Conservation (phyloP, 2,329 filamentous ascomycete species). For the Bipolaris gigantea region DNA sequence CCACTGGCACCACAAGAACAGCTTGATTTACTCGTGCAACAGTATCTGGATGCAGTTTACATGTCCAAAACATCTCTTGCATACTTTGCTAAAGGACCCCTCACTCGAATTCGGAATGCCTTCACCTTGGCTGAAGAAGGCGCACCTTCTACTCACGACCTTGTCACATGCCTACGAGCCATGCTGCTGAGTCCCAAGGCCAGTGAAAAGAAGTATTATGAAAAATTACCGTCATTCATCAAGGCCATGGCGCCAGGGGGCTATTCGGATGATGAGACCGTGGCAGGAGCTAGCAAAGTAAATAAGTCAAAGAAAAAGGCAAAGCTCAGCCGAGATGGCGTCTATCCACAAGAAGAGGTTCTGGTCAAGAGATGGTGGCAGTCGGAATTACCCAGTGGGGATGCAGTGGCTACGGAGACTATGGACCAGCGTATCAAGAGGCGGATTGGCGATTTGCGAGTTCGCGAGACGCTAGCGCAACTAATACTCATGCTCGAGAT, state of each 20-base stretch:
- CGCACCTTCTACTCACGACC: conserved; percentile 62
- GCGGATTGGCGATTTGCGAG: conserved; percentile 66
- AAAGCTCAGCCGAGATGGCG: conserved; percentile 65
- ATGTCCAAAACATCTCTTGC: conserved; percentile 69
- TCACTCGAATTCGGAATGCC: conserved; percentile 72
- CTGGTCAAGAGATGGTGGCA: conserved; percentile 73
- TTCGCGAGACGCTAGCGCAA: conserved; percentile 77
- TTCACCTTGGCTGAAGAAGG: conserved; percentile 67
- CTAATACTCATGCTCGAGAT: conserved; percentile 79
- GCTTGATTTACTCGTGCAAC: conserved; percentile 55
- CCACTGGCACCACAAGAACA: conserved; percentile 39
- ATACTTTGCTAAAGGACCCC: conserved; percentile 80
- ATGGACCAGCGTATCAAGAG: conserved; percentile 59
- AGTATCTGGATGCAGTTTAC: conserved; percentile 53
- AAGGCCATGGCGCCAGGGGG: conserved; percentile 56
- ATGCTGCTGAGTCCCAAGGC: conserved; percentile 67
- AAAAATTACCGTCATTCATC: conserved; percentile 66
- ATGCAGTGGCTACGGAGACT: conserved; percentile 36
- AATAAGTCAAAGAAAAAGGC: conserved; percentile 51
- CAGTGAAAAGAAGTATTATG: conserved; percentile 79
- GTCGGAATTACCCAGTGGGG: conserved; percentile 45
- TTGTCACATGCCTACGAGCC: conserved; percentile 69
- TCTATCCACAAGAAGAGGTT: conserved; percentile 68
- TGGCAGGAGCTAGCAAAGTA: conserved; percentile 33
- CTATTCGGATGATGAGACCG: conserved; percentile 49